Conservation (phyloP, 176 grass and related monocot genomes). For the Aechmea fasciata region DNA sequence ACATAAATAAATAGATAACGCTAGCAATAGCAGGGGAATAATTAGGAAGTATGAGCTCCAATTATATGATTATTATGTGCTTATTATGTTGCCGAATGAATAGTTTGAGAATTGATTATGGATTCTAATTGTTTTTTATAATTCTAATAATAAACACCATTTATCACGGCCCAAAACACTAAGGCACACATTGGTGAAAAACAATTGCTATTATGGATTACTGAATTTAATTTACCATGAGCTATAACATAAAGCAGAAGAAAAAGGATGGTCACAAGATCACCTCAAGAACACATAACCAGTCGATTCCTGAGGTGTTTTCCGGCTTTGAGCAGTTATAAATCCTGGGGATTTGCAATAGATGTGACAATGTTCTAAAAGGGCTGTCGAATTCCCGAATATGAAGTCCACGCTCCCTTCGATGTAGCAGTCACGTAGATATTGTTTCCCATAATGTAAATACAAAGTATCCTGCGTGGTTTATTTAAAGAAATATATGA, state of each 20-base stretch:
- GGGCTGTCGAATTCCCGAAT: slow-evolving; percentile 83
- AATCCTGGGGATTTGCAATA: slow-evolving; percentile 79
- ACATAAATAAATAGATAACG: not conserved
- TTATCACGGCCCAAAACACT: no score
- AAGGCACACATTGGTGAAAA: no score
- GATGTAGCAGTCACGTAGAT: slow-evolving; percentile 90
- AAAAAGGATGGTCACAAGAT: not conserved
- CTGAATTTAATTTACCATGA: slow-evolving; percentile 2
- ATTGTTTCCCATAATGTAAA: slow-evolving; percentile 91
- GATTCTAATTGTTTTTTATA: no score
- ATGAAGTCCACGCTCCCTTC: slow-evolving; percentile 97
- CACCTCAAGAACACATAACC: slow-evolving; percentile 95
- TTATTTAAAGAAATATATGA: not conserved
- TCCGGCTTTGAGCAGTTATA: slow-evolving; percentile 95
- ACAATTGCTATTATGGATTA: slow-evolving; percentile 3
- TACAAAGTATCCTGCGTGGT: slow-evolving; percentile 79
- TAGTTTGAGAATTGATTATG: no score
- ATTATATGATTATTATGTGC: no score
- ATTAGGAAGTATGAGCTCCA: not conserved
- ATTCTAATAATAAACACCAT: no score
- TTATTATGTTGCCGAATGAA: no score
- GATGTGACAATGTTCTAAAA: slow-evolving; percentile 93
- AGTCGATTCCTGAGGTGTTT: slow-evolving; percentile 82
- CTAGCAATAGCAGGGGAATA: not conserved
- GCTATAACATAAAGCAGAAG: not conserved